Evolutionary conservation across 176 grass and related monocot species (phyloP).

Genomic region (Chrysopogon serrulatus): DNA sequence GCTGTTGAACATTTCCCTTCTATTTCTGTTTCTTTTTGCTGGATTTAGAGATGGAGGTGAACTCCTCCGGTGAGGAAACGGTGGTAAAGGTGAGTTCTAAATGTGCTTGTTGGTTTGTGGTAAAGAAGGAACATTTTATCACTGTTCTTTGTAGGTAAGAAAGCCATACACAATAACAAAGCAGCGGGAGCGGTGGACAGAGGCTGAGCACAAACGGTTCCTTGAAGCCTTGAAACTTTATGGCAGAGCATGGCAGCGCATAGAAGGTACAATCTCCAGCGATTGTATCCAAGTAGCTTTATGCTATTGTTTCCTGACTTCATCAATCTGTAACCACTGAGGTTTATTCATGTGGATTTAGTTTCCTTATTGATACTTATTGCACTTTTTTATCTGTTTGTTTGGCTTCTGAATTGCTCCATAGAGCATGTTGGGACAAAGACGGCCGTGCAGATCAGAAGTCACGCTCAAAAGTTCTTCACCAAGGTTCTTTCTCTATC

Average conservation of each 20-base stretch:
- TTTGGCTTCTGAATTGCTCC: constrained; percentile 18
- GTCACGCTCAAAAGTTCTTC: constrained; percentile 99
- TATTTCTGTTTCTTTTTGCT: constrained; percentile 19
- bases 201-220: constrained; percentile 91
- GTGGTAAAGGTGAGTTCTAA: constrained; percentile 68
- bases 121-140: constrained; percentile 21
- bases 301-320: background rate
- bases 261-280: constrained; percentile 73
- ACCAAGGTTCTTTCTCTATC: constrained; percentile 73
- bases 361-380: constrained; percentile 32
- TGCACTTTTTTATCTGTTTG: constrained; percentile 31
- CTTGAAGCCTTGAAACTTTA: constrained; percentile 93
- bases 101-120: constrained; percentile 7
- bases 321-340: background rate
- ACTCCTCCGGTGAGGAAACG: constrained; percentile 74
- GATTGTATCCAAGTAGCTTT: background rate
- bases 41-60: constrained; percentile 60
- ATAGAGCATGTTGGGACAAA: constrained; percentile 98
- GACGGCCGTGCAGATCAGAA: constrained; percentile 95
- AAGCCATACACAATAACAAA: constrained; percentile 99
- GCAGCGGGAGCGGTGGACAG: constrained; percentile 91
- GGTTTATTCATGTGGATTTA: constrained; percentile 4
- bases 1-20: constrained; percentile 9
- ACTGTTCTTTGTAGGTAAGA: constrained; percentile 50
- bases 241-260: constrained; percentile 96